phyloP scores from a whole-genome alignment of 495 filamentous ascomycete species.

The Xylaria flabelliformis region DNA sequence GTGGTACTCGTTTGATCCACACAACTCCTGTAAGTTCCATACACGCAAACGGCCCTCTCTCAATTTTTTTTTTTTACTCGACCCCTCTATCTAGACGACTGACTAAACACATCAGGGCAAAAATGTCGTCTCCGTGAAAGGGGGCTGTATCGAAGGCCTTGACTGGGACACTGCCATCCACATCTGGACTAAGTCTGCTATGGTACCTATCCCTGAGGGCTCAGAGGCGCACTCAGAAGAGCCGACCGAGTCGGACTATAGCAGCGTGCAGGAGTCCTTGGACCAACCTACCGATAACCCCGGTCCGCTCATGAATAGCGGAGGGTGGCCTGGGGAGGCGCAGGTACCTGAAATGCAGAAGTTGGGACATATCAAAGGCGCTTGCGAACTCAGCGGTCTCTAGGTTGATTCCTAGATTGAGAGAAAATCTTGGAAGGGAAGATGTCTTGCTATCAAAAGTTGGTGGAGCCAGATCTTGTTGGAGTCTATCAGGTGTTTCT shows the following conservation, averaged over 20 bases:
- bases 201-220: slow-evolving; percentile 68
- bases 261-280: slow-evolving; percentile 43
- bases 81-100: background rate
- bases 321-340: slow-evolving; percentile 18
- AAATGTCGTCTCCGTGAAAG: slow-evolving; percentile 64
- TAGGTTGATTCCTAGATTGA: background rate
- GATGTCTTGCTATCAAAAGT: background rate
- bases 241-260: slow-evolving; percentile 47
- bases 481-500: background rate
- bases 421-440: background rate
- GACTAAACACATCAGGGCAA: slow-evolving; percentile 43
- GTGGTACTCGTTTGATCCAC: slow-evolving; percentile 66
- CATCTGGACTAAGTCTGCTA: slow-evolving; percentile 67
- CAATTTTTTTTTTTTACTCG: too few species aligned
- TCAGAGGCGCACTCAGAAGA: slow-evolving; percentile 55
- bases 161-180: slow-evolving; percentile 63
- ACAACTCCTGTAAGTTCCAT: slow-evolving; percentile 49
- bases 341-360: slow-evolving; percentile 3
- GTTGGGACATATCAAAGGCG: slow-evolving; percentile 25
- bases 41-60: background rate
- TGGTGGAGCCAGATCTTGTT: background rate
- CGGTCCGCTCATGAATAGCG: slow-evolving; percentile 37
- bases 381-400: slow-evolving; percentile 37
- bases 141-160: slow-evolving; percentile 64
- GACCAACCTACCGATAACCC: slow-evolving; percentile 47